Conservation (phyloP, 345 rosid species). For the Citrus cavaleriei region DNA sequence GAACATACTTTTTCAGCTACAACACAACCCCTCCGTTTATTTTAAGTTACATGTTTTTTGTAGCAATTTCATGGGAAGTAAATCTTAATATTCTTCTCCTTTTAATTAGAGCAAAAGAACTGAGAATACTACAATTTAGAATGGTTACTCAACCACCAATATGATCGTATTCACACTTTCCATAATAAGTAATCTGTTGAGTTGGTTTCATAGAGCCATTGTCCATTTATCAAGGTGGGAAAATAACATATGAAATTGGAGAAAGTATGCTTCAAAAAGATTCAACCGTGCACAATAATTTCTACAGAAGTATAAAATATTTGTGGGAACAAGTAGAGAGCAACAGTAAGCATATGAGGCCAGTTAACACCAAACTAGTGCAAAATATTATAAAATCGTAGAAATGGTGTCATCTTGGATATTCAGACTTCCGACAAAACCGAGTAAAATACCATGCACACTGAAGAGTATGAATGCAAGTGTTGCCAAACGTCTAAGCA, state of each 20-base stretch:
- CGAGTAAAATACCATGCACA: neutral
- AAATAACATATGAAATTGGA: neutral
- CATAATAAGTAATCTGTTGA: neutral
- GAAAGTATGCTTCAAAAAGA: neutral
- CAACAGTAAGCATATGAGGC: neutral
- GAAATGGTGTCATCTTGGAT: neutral
- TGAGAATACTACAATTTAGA: neutral
- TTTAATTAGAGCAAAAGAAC: neutral
- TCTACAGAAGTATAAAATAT: neutral
- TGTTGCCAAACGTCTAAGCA: neutral
- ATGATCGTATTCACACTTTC: neutral
- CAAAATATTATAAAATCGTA: neutral
- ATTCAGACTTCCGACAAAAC: neutral
- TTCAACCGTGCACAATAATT: neutral
- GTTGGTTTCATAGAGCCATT: neutral
- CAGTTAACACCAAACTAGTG: neutral
- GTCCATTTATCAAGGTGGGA: slow-evolving; percentile 3
- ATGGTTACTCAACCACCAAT: neutral
- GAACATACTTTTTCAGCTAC: neutral
- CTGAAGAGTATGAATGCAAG: neutral
- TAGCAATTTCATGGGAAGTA: neutral
- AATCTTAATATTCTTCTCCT: neutral
- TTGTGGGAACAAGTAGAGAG: neutral
- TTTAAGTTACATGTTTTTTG: neutral
- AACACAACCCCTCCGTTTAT: neutral